Evolutionary conservation across 2,329 filamentous ascomycete species (phyloP), one percentile per base, ranked within the genome.

Genomic region (Acarospora socialis): DNA sequence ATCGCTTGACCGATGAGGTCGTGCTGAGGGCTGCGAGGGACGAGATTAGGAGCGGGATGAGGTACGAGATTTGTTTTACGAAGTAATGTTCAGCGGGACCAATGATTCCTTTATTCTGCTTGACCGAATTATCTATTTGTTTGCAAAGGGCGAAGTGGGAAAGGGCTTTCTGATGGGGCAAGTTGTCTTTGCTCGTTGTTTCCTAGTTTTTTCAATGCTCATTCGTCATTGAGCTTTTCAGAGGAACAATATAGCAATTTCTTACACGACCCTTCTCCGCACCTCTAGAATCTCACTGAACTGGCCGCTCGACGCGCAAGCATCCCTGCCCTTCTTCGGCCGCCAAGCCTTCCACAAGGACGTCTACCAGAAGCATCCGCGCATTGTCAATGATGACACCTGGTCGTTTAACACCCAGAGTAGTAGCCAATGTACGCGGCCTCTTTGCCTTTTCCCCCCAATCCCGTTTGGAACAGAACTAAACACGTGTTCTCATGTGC

Each of bases 321-420:
- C 60, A 19, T 51, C 63, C 27, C 47, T 61, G 7, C 59, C 68
- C 12, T 68, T 72, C 47, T 73, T 76, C 49, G 56, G 60, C 35
- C 61, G 73, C 10, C 60, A 65, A 37, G 50, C 58, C 3, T 72
- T 78, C 45, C 56, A 68, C 37, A 62, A 70, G 42, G 48, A 66
- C 10, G 48, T 73, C 16, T 58, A 65, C 35, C 55, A 61, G 26
- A 71, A 70, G 49, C 48, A 56, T 2, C 64, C 65, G 3, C 51
- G 61, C 10, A 53, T 58, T 4, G 64, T 73, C 16, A 74, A 77
- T 45, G 73, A 77, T 45, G 71, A 77, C 48, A 53, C 64, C 18
- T 68, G 69, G 59, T 59, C 57, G 0, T 66, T 73, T 42, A 74
- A 74, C 48, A 65, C 68, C 0, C 70, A 73, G 48, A 60, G 60